A percentile compares a stretch with the other conserved stretches of the same genome.
These are phyloP conservation scores for Cucumis sativus DNA, from an alignment of 306 rosid species.

Conservation along the genomic window DNA sequence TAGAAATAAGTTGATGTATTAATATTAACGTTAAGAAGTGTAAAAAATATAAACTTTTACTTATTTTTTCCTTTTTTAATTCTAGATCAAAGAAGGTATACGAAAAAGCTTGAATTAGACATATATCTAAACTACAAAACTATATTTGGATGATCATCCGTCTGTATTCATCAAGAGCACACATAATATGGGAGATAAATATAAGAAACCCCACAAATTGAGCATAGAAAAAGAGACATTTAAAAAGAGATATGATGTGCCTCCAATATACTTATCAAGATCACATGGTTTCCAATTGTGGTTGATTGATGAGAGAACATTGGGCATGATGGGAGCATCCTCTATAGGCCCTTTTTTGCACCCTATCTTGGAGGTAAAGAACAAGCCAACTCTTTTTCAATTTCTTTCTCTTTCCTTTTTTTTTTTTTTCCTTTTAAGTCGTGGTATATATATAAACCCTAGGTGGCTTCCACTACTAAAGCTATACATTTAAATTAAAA, in stretches of 20 bases:
- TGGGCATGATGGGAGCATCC: conserved; percentile 23
- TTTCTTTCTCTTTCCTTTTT: background rate
- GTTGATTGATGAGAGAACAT: conserved; percentile 26
- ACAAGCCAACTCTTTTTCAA: background rate
- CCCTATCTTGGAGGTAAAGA: conserved; percentile 19
- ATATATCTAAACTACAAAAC: background rate
- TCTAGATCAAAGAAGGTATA: too few species aligned
- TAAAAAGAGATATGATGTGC: conserved; percentile 21
- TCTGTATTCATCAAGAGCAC: too few species aligned
- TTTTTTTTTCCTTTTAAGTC: background rate
- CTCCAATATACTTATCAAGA: conserved; percentile 30
- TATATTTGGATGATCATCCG: background rate
- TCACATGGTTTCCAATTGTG: conserved; percentile 34
- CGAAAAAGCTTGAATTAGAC: too few species aligned
- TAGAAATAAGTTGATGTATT: too few species aligned
- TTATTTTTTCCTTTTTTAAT: too few species aligned
- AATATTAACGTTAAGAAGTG: too few species aligned
- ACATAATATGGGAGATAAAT: too few species aligned
- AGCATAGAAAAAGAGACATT: background rate
- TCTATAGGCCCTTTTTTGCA: conserved; percentile 27
- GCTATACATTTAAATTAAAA: background rate
- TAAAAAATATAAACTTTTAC: too few species aligned
- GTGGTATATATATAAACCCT: background rate
- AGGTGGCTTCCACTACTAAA: conserved; percentile 5
- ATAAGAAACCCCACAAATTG: background rate